Evolutionary conservation across 2,329 filamentous ascomycete species (phyloP).

Genomic region (Stachybotrys elegans): DNA sequence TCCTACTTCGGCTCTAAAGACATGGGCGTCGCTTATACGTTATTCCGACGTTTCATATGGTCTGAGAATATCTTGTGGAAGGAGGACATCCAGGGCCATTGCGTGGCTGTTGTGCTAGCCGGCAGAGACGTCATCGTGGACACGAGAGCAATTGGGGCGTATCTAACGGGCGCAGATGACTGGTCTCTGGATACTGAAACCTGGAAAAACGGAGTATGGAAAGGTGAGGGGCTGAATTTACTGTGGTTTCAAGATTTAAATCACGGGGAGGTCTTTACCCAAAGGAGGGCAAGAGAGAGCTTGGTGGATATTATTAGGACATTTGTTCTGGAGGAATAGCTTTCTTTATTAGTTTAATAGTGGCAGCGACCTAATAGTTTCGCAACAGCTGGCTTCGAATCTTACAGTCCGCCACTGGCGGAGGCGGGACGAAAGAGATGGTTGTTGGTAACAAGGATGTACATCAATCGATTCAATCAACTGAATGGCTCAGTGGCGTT

Average conservation of each 20-base stretch:
- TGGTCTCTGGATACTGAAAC: constrained; percentile 10
- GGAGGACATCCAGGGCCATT: constrained; percentile 39
- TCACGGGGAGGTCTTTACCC: constrained; percentile 51
- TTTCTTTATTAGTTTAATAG: too few relatives aligned
- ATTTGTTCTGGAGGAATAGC: constrained; percentile 7
- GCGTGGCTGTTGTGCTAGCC: constrained; percentile 44
- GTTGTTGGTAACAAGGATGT: too few relatives aligned
- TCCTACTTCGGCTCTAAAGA: constrained; percentile 58
- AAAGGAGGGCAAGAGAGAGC: constrained; percentile 20
- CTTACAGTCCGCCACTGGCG: too few relatives aligned
- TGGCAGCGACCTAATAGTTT: too few relatives aligned
- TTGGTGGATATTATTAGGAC: constrained; percentile 23
- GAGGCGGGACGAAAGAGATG: too few relatives aligned
- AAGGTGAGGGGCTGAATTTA: constrained; percentile 38
- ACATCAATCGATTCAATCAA: constrained; percentile 3
- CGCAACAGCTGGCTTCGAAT: too few relatives aligned
- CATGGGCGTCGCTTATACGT: constrained; percentile 52
- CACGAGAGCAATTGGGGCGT: constrained; percentile 44
- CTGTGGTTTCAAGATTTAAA: constrained; percentile 50
- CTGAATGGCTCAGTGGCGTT: constrained; percentile 2
- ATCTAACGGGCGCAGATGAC: constrained; percentile 34
- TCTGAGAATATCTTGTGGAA: constrained; percentile 56
- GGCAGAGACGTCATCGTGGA: constrained; percentile 51
- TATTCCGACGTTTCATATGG: constrained; percentile 58
- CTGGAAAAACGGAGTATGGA: constrained; percentile 21